Evolutionary conservation across 148 eudicot genomes (phyloP).

Genomic region (Cornus suecica): DNA sequence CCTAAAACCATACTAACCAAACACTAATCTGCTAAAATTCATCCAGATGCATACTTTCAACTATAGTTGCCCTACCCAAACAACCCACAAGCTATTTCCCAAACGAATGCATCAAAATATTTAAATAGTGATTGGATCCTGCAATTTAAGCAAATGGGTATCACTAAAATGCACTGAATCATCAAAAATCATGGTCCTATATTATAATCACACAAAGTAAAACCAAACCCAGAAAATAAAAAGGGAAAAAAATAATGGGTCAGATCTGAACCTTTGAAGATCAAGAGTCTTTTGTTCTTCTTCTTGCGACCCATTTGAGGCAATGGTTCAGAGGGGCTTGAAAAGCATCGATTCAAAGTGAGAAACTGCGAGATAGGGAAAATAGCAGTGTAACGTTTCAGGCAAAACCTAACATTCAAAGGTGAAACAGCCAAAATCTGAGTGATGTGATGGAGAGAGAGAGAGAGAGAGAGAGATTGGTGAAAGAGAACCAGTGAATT

Average conservation of each 20-base stretch:
- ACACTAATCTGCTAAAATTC: not conserved
- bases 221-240: not conserved
- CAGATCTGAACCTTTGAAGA: slow-evolving; percentile 28
- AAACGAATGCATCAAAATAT: slow-evolving; percentile 20
- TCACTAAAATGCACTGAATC: not conserved
- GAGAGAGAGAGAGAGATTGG: not conserved
- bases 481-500: not conserved
- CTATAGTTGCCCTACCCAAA: not conserved
- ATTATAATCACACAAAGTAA: slow-evolving; percentile 1
- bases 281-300: slow-evolving; percentile 16
- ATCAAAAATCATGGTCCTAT: not conserved
- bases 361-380: not conserved
- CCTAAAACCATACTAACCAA: not conserved
- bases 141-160: slow-evolving; percentile 15
- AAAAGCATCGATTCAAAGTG: not conserved
- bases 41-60: not conserved
- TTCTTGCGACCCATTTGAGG: slow-evolving; percentile 37
- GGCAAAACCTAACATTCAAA: not conserved
- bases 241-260: not conserved
- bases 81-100: slow-evolving; percentile 11
- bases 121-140: slow-evolving; percentile 28
- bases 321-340: not conserved
- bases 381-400: not conserved
- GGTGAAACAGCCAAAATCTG: not conserved
- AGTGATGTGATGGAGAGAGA: not conserved